Evolutionary conservation across 306 rosid genomes (phyloP), one percentile per base, ranked within the genome.

Genomic region (Gastrolobium villosum): DNA sequence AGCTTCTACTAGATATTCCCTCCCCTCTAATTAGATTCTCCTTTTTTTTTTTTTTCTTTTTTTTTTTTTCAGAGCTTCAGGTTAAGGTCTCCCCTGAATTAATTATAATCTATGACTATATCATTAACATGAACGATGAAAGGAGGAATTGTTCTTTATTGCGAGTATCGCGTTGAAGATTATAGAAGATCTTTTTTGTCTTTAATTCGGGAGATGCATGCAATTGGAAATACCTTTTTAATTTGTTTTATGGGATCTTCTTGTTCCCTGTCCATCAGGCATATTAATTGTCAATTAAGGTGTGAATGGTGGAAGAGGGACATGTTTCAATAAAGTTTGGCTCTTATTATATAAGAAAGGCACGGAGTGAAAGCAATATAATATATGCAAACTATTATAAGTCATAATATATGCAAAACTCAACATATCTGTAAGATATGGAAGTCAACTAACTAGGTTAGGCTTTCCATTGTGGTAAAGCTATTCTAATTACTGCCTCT

Each of bases 231-330:
- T 65, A 50, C n/a, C 32, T 83, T 70, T 65, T 83, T 83, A 76
- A 72, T 76, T 68, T 50, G n/a, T 69, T 76, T 72, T 74, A n/a
- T 60, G 49, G 65, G 74, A 80, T 79, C 44, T 46, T 70, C 74
- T 52, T 82, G 91, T 81, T 90, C 81, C 94, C 91, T 76, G 13
- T 15, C 67, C 32, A 76, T 78, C 73, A 71, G 84, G 83, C 91
- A 85, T 84, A 82, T 85, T 72, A 9, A 75, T 62, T 74, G 37
- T 74, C 72, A 14, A 62, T 65, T 41, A 32, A 39, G 72, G 57
- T 79, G 82, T 79, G 65, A 82, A 82, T 59, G 82, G 70, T 75
- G 53, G 75, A 70, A 54, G 65, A 54, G 65, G 78, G 70, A 56
- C 84, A 64, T 55, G 57, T 69, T 84, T 78, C 66, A 20, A 40